A percentile compares a stretch with the other conserved stretches of the same genome.
phyloP scores from a whole-genome alignment of 768 basidiomycete genomes.

The Suillus placidus region DNA sequence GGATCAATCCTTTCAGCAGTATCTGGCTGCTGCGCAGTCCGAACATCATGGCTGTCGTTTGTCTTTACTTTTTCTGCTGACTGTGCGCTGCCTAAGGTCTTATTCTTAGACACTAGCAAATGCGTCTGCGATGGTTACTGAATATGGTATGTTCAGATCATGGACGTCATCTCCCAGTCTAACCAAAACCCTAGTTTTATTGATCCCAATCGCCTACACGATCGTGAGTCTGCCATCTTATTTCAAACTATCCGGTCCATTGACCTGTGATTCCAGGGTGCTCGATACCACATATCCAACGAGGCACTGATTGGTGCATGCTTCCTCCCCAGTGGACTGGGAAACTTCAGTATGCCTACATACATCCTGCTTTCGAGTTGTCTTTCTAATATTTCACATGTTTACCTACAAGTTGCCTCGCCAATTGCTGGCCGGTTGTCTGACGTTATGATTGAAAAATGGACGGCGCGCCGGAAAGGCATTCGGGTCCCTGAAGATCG shows the following conservation, averaged over 20 bases:
- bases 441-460: conserved; percentile 49
- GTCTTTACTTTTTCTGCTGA: conserved; percentile 21
- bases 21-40: conserved; percentile 55
- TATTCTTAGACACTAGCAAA: conserved; percentile 35
- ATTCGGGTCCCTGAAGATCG: conserved; percentile 2
- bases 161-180: not conserved
- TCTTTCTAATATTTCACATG: not conserved
- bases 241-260: conserved; percentile 23
- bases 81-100: not conserved
- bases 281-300: conserved; percentile 55
- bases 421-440: conserved; percentile 58
- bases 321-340: conserved; percentile 62
- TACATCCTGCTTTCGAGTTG: not conserved
- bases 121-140: conserved; percentile 38
- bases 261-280: conserved; percentile 41
- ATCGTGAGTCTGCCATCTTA: conserved; percentile 43
- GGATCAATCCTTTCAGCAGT: conserved; percentile 56
- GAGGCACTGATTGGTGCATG: conserved; percentile 60
- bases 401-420: conserved; percentile 48
- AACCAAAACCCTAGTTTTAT: conserved; percentile 30
- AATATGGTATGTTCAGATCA: conserved; percentile 39
- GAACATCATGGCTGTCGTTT: conserved; percentile 51
- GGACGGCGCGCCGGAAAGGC: conserved; percentile 43
- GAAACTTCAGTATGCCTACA: conserved; percentile 45
- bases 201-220: conserved; percentile 61